phyloP scores from a whole-genome alignment of 2,329 filamentous ascomycete species.

The Cyphellophora attinorum region DNA sequence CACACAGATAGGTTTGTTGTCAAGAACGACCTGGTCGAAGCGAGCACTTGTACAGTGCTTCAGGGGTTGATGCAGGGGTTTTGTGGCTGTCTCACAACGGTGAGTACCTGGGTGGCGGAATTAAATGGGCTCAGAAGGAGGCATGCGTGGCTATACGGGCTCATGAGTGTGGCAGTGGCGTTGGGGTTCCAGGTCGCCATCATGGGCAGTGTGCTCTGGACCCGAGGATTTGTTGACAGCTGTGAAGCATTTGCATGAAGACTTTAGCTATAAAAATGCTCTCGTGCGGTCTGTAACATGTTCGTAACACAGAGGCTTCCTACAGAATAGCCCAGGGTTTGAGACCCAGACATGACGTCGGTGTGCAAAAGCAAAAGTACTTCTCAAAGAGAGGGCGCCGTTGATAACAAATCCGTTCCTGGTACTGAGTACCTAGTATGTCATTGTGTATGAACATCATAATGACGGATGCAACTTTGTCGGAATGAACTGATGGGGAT shows the following conservation, averaged over 20 bases:
- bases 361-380: slow-evolving; percentile 1
- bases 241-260: slow-evolving; percentile 1
- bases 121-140: slow-evolving; percentile 39
- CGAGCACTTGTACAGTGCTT: slow-evolving; percentile 49
- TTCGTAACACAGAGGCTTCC: slow-evolving; percentile 1
- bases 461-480: slow-evolving; percentile 1
- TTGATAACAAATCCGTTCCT: slow-evolving; percentile 1
- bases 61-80: slow-evolving; percentile 56
- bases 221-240: slow-evolving; percentile 38
- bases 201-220: slow-evolving; percentile 70
- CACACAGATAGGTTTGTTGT: slow-evolving; percentile 30
- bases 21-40: slow-evolving; percentile 20
- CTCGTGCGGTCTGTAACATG: slow-evolving; percentile 1
- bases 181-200: slow-evolving; percentile 55
- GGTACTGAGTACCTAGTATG: background rate
- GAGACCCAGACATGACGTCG: background rate
- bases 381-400: background rate
- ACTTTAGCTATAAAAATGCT: slow-evolving; percentile 1
- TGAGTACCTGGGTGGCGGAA: slow-evolving; percentile 55
- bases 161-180: slow-evolving; percentile 47
- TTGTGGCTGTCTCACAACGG: slow-evolving; percentile 55
- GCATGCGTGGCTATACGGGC: slow-evolving; percentile 47
- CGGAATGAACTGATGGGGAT: slow-evolving; percentile 1
- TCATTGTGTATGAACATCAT: slow-evolving; percentile 1
- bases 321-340: background rate